Evolutionary conservation across 2,329 filamentous ascomycete genomes (phyloP), one percentile per base, ranked within the genome.

Genomic region (Dissoconium aciculare): DNA sequence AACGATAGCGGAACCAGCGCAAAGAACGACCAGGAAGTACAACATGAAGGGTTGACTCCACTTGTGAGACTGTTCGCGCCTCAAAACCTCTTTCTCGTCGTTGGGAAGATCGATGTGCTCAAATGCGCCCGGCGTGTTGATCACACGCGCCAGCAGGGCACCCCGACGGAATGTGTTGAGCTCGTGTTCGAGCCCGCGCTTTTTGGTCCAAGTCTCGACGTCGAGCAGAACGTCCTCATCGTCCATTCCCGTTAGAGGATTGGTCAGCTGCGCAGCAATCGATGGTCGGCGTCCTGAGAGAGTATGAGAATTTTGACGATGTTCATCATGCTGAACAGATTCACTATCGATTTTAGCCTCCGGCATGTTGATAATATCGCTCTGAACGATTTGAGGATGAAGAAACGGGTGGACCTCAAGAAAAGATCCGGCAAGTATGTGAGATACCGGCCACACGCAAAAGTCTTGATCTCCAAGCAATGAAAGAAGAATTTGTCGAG

Each of bases 1-100:
- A 6, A 50, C 47, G 17, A 49, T 78, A 57, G 73, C 74, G 74
- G 30, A 64, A 57, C 19, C 63, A 62, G 23, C 66, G 50, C 15
- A 60, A 39, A 44, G 64, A 57, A 28, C 52, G 39, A 30, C 56
- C 50, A 35, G 33, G 34, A 75, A 12, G 71, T 61, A n/a, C 71
- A 77, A 44, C 73, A 78, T 75, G 60, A 36, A 73, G 47, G 39
- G 82, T 71, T 83, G 77, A 4, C 65, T 67, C 78, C 78, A 83
- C 37, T 71, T 73, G 45, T 78, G 64, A 1, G 65, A 67, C 24
- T 67, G 63, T 47, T 84, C 78, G 11, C 65, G 60, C 8, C 65
- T 58, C 23, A 83, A 54, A 4, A 69, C 58, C 2, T 60, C 54
- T 24, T 61, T 62, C 47, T 84, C 78, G 8, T 67, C 60, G 1